Conservation (phyloP, 2,329 filamentous ascomycete species). For the Coniochaeta sp. region DNA sequence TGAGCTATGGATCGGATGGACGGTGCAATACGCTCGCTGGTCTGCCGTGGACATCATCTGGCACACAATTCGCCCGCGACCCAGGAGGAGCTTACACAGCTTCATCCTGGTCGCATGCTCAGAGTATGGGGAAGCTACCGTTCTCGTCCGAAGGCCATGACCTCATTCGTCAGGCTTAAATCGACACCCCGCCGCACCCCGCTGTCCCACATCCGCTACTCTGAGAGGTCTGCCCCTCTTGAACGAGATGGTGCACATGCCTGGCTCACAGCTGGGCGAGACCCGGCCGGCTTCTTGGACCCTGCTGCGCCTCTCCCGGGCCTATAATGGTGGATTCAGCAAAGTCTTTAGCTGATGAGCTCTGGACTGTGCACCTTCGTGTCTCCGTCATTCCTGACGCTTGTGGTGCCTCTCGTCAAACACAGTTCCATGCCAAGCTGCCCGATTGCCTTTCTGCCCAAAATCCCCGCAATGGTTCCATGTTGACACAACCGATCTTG, state of each 20-base stretch:
- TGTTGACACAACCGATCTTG: neutral
- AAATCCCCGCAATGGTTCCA: neutral
- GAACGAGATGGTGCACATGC: neutral
- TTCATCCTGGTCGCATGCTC: neutral
- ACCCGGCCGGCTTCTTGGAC: constrained; percentile 1
- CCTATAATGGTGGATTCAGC: neutral
- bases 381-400: neutral
- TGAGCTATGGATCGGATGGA: neutral
- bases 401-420: neutral
- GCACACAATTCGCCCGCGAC: neutral
- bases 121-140: constrained; percentile 2
- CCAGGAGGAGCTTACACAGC: neutral
- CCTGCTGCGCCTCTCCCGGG: constrained; percentile 1
- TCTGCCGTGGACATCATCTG: too few relatives aligned
- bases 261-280: neutral
- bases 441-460: neutral
- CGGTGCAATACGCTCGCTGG: too few relatives aligned
- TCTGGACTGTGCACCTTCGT: neutral
- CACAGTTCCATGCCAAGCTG: neutral
- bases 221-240: too few relatives aligned
- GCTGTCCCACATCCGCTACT: neutral
- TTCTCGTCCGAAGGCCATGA: neutral
- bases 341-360: neutral
- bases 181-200: neutral
- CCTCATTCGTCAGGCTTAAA: constrained; percentile 2